phyloP scores from a whole-genome alignment of 208 protist species.

The Trypanosoma cruzi region DNA sequence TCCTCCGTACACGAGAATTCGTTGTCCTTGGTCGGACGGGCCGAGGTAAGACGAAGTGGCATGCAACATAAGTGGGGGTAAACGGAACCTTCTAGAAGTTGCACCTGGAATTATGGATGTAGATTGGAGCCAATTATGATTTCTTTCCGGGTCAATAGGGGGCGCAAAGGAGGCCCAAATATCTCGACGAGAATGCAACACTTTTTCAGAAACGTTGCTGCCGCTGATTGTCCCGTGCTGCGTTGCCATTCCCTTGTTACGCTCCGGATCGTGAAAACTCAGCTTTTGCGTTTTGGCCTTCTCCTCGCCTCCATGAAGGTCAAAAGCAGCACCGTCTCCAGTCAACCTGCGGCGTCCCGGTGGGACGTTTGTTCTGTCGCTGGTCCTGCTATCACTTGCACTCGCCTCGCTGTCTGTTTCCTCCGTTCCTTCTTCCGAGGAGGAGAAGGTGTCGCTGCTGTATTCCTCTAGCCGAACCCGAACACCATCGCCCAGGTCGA shows the following conservation, averaged over 20 bases:
- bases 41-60: slow-evolving; percentile 55
- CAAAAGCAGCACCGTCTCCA: background rate
- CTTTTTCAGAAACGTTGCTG: too few species aligned
- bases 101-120: slow-evolving; percentile 52
- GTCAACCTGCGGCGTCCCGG: slow-evolving; percentile 13
- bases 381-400: background rate
- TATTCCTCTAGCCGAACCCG: slow-evolving; percentile 75
- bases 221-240: background rate
- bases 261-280: background rate
- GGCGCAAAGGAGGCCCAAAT: slow-evolving; percentile 73
- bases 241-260: background rate
- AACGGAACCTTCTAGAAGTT: slow-evolving; percentile 58
- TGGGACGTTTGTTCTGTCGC: background rate
- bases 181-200: slow-evolving; percentile 40
- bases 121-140: slow-evolving; percentile 66
- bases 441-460: slow-evolving; percentile 31
- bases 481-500: slow-evolving; percentile 65
- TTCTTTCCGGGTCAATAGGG: slow-evolving; percentile 31
- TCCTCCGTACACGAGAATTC: slow-evolving; percentile 84
- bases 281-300: background rate
- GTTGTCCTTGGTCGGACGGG: slow-evolving; percentile 59
- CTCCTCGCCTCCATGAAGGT: background rate
- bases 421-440: slow-evolving; percentile 45
- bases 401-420: slow-evolving; percentile 16
- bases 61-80: slow-evolving; percentile 69